phyloP scores from a whole-genome alignment of 2,329 filamentous ascomycete species.

The Penicillium crustosum region DNA sequence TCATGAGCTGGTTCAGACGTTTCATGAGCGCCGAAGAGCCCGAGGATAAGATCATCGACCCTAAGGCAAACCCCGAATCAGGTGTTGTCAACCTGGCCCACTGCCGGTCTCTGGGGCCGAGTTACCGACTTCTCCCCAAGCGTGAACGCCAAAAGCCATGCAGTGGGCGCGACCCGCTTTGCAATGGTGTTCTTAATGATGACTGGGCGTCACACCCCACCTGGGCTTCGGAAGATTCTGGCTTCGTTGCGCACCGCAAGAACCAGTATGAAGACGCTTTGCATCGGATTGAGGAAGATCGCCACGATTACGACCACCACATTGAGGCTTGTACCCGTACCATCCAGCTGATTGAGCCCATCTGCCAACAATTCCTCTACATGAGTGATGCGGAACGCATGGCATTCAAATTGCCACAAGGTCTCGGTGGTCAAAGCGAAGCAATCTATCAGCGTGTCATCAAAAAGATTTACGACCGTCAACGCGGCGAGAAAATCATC shows the following conservation, averaged over 20 bases:
- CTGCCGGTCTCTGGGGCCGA: slow-evolving; percentile 91
- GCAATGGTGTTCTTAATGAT: slow-evolving; percentile 89
- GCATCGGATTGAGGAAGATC: slow-evolving; percentile 94
- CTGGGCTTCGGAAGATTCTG: slow-evolving; percentile 97
- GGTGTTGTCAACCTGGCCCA: slow-evolving; percentile 91
- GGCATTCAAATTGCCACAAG: slow-evolving; percentile 74
- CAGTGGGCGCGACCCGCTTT: slow-evolving; percentile 91
- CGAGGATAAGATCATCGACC: slow-evolving; percentile 75
- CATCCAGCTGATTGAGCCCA: slow-evolving; percentile 91
- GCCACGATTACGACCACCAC: slow-evolving; percentile 97
- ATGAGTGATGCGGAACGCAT: slow-evolving; percentile 72
- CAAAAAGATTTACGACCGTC: slow-evolving; percentile 92
- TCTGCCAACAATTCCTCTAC: slow-evolving; percentile 83
- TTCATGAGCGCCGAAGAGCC: slow-evolving; percentile 75
- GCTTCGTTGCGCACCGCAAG: slow-evolving; percentile 96
- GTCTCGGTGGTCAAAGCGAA: slow-evolving; percentile 87
- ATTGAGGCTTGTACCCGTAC: slow-evolving; percentile 94
- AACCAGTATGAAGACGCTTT: slow-evolving; percentile 92
- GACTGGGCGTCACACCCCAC: slow-evolving; percentile 98
- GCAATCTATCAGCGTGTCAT: slow-evolving; percentile 96
- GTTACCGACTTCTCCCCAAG: slow-evolving; percentile 89
- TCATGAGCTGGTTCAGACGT: slow-evolving; percentile 83
- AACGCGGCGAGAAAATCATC: slow-evolving; percentile 80
- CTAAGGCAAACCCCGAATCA: slow-evolving; percentile 67
- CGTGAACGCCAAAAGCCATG: slow-evolving; percentile 87